Evolutionary conservation across 306 rosid species (phyloP).

Genomic region (Hippophae gyantsensis): DNA sequence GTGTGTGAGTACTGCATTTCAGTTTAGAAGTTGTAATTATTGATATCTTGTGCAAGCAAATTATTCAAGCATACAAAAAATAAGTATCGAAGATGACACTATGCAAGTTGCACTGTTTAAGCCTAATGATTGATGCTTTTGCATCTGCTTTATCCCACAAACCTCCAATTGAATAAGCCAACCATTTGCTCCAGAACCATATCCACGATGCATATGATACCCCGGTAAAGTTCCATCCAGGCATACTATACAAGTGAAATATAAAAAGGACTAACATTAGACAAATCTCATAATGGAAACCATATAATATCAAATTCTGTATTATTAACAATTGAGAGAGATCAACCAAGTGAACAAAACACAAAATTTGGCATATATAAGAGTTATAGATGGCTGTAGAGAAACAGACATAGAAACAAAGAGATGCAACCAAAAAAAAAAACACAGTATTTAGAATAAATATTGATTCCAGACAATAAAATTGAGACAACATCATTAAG

Average conservation of each 20-base stretch:
- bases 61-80: neutral
- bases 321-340: neutral
- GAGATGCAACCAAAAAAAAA: too few relatives aligned
- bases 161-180: slow-evolving; percentile 99
- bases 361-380: neutral
- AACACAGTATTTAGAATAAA: too few relatives aligned
- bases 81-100: neutral
- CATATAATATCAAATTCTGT: slow-evolving; percentile 6
- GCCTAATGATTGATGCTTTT: neutral
- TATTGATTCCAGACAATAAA: too few relatives aligned
- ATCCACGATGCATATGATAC: slow-evolving; percentile 75
- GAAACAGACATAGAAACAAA: too few relatives aligned
- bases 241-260: slow-evolving; percentile 51
- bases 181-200: slow-evolving; percentile 73
- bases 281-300: slow-evolving; percentile 3
- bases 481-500: too few relatives aligned
- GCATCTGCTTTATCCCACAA: slow-evolving; percentile 13
- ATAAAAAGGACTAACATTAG: neutral
- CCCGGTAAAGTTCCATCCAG: slow-evolving; percentile 95
- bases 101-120: slow-evolving; percentile 1
- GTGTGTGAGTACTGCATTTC: too few relatives aligned
- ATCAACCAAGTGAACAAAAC: slow-evolving; percentile 3
- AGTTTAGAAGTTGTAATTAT: too few relatives aligned
- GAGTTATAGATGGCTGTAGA: too few relatives aligned
- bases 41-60: too few relatives aligned